Base-by-base conservation (phyloP, 768 basidiomycete genomes). In the Collybia sp. region DNA sequence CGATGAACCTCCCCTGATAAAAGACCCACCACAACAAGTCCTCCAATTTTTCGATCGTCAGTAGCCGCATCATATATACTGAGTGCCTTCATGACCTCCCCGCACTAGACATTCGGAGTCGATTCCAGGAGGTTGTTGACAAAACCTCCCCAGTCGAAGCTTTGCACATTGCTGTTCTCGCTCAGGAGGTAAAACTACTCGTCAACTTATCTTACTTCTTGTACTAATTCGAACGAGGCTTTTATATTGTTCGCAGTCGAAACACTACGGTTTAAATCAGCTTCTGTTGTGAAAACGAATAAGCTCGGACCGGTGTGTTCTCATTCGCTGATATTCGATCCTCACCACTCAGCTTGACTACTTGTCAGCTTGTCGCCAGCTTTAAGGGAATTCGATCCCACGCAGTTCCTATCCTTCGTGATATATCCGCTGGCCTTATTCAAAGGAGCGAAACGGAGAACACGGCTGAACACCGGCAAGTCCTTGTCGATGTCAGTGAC, bases 111-210 rank as follows among this genome's bases (percentile, higher is more conserved):
- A 73, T 87, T 60, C 71, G 72, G 46, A 56, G 57, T 40, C 77
- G 79, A 16, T 79, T 90, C 51, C 64, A 65, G 17, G 68, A 63
- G 16, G 63, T 70, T 2, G 55, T 75, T 9, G 63, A 69, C 8
- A 63, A 66, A 11, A 58, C 64, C 16, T 70, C 79, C 5, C 72
- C 75, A 5, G 67, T 72, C 41, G 79, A 84, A 53, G 52, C 79
- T n/a, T 71, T 93, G 15, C 90, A 93, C 52, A 66, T 87, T 3
- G 85, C 82, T 2, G 79, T 79, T 11, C 65, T 93, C 42, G 75
- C 77, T 0, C 89, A 92, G 62, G 91, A 93, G 71, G 89, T 80
- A 48, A 45, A 50, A 19, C 44, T 39, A 12, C 31, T 33, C 33
- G 25, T 30, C 20, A 2, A 34, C n/a, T 16, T 16, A 40, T 43